Evolutionary conservation across 352 stramenopile genomes (phyloP).

Genomic region (Phytopythium boreale): DNA sequence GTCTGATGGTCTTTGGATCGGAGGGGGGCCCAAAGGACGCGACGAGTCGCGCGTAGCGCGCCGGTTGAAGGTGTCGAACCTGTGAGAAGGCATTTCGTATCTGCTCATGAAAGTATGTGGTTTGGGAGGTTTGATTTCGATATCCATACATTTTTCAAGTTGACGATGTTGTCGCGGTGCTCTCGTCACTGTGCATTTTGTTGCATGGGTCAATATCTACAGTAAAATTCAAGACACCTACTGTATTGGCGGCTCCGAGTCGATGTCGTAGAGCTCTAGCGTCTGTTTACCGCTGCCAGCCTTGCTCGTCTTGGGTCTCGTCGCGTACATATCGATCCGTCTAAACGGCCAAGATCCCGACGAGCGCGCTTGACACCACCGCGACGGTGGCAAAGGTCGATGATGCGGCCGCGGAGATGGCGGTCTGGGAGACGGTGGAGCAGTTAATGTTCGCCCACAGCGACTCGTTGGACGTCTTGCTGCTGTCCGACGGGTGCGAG

Average conservation of each 20-base stretch:
- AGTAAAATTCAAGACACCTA: too few species aligned
- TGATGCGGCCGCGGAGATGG: neutral
- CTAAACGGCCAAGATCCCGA: neutral
- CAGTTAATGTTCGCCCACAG: constrained; percentile 24
- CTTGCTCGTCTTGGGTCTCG: too few species aligned
- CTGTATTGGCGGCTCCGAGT: too few species aligned
- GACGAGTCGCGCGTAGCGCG: neutral
- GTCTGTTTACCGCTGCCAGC: neutral
- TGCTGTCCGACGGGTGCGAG: constrained; percentile 24
- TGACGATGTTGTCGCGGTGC: too few species aligned
- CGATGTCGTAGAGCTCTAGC: too few species aligned
- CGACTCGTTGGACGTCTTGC: constrained; percentile 16
- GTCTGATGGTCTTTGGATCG: neutral
- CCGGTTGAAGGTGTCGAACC: neutral
- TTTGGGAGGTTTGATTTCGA: too few species aligned
- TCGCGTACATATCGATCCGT: too few species aligned
- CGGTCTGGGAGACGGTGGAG: neutral
- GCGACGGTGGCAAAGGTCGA: neutral
- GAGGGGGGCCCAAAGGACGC: neutral
- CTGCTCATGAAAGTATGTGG: neutral
- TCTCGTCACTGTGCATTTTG: too few species aligned
- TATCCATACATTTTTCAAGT: too few species aligned
- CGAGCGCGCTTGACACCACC: neutral
- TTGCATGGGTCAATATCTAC: too few species aligned
- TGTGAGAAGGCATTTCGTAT: neutral